These are phyloP conservation scores for Coemansia sp. DNA, from an alignment of 192 early-diverging fungal genomes.

Conservation along the genomic window DNA sequence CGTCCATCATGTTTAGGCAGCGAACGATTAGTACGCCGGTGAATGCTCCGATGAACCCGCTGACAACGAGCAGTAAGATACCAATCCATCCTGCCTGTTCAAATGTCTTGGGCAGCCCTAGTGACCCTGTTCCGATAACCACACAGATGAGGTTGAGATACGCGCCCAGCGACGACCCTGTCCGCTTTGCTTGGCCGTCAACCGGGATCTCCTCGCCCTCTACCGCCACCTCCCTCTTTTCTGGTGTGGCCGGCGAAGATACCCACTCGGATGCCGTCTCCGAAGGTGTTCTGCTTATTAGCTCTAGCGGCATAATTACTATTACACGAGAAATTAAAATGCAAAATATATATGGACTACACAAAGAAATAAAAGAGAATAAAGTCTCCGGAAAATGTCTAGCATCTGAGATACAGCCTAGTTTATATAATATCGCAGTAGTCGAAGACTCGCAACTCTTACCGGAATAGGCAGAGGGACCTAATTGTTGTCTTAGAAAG, in stretches of 20 bases:
- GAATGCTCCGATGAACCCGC: conserved; percentile 67
- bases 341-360: not conserved
- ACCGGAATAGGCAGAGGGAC: not conserved
- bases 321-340: not conserved
- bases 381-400: not conserved
- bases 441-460: not conserved
- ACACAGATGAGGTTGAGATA: conserved; percentile 65
- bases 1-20: conserved; percentile 63
- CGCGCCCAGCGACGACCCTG: conserved; percentile 55
- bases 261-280: not conserved
- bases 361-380: not conserved
- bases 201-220: conserved; percentile 1
- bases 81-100: conserved; percentile 73
- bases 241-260: conserved; percentile 2
- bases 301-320: conserved; percentile 2
- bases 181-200: conserved; percentile 31
- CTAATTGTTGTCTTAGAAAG: not conserved
- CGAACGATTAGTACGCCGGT: conserved; percentile 68
- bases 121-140: conserved; percentile 70
- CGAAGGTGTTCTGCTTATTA: conserved; percentile 1
- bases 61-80: conserved; percentile 59
- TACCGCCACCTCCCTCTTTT: not conserved
- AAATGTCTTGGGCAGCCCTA: conserved; percentile 73
- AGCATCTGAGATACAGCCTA: not conserved
- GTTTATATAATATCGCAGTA: conserved; percentile 3